These are phyloP conservation scores for Raffaelea albimanens DNA, from an alignment of 2,329 filamentous ascomycete species.

Conservation along the genomic window DNA sequence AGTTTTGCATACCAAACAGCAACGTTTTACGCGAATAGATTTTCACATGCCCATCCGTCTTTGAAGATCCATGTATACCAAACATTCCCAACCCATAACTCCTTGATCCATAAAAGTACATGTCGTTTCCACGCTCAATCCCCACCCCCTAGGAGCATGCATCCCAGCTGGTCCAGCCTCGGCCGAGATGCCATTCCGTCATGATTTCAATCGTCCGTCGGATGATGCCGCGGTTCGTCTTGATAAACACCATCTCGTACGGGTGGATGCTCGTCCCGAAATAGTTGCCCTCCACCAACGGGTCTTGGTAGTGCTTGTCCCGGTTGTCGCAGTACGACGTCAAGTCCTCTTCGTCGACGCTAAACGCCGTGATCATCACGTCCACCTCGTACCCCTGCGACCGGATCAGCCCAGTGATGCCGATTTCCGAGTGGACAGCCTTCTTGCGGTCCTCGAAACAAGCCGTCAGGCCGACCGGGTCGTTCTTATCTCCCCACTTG, in stretches of 20 bases:
- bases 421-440: conserved; percentile 23
- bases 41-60: too few relatives aligned
- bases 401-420: conserved; percentile 19
- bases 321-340: conserved; percentile 16
- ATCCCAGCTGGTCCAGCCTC: conserved; percentile 18
- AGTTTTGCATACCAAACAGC: too few relatives aligned
- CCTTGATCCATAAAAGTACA: too few relatives aligned
- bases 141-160: too few relatives aligned
- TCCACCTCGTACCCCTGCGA: conserved; percentile 23
- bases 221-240: conserved; percentile 23
- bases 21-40: too few relatives aligned
- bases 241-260: conserved; percentile 28
- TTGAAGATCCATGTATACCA: too few relatives aligned
- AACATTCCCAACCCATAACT: too few relatives aligned
- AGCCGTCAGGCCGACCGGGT: conserved; percentile 18
- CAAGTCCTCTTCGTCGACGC: conserved; percentile 3
- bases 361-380: conserved; percentile 23
- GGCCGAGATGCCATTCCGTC: conserved; percentile 21
- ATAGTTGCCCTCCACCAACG: conserved; percentile 18
- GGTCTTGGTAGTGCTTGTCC: conserved; percentile 12
- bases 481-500: conserved; percentile 15
- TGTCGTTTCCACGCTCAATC: too few relatives aligned
- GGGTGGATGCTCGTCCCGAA: conserved; percentile 25
- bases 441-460: conserved; percentile 20
- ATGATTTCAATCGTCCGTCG: conserved; percentile 17